Base-by-base conservation (phyloP, 441 rosid genomes). In the Lepidium campestre region DNA sequence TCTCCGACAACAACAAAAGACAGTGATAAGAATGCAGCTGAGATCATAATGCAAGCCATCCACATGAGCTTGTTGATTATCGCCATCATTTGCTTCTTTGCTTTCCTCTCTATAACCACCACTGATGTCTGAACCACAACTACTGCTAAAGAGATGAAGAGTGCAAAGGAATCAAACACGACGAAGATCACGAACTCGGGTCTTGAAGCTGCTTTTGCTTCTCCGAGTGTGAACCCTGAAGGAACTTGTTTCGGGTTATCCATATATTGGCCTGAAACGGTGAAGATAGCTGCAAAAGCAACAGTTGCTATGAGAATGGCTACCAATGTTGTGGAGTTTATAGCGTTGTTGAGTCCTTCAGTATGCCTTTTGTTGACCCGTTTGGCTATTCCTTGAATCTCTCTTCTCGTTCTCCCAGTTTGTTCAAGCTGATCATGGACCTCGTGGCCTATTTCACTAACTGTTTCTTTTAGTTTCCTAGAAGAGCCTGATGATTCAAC, bases 71-170 rank as follows among this genome's bases (percentile, higher is more conserved):
- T 83, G 85, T 90, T 93, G 36, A 93, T 91, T 7, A 90, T 61
- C 3, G 91, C 91, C 97, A 93, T 85, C 96, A 93, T 78, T 63
- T 85, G 90, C 81, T 88, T 91, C 88, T 93, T 89, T 4, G 97
- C 96, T 67, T 84, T 87, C 79, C 89, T 87, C 68, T 91, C 95
- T 37, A 85, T 91, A 25, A 87, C 93, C 13, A 93, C 96, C 31
- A 93, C 95, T 4, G 97, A 89, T 14, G 96, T 93, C 77, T 93
- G 99, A 41, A 93, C 96, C 70, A 91, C 95, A 57, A 91, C 97
- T 15, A 86, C 95, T 1, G 96, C 96, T 18, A 91, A 76, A 11
- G 99, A 93, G 62, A 91, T 91, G 83, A 93, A 93, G 72, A 91
- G 96, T 7, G 97, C 91, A 1, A 91, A 46, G 0, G 97, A 89